Evolutionary conservation across 2,329 filamentous ascomycete genomes (phyloP).

Genomic region (Eurotiales sp.): DNA sequence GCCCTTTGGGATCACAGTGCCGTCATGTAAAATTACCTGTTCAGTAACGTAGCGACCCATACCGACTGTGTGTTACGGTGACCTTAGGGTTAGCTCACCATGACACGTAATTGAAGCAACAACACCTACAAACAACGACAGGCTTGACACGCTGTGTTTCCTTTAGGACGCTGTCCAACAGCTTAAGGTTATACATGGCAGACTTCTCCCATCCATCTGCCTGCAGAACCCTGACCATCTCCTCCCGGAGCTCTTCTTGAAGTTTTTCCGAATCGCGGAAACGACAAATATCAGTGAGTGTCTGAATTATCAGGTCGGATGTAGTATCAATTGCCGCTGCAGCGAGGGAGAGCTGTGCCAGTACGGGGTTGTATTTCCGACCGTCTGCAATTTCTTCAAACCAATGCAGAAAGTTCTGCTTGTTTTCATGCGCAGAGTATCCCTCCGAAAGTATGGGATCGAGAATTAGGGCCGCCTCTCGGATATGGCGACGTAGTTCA

Average conservation of each 20-base stretch:
- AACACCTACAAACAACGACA: constrained; percentile 13
- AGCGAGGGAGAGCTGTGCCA: constrained; percentile 15
- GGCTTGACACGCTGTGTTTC: constrained; percentile 20
- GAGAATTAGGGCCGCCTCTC: neutral
- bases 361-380: constrained; percentile 16
- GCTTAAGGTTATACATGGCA: constrained; percentile 7
- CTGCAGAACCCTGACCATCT: neutral
- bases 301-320: neutral
- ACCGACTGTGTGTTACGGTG: constrained; percentile 8
- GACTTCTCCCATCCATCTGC: constrained; percentile 3
- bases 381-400: constrained; percentile 14
- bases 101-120: neutral
- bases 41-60: constrained; percentile 10
- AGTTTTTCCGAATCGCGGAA: neutral
- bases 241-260: neutral
- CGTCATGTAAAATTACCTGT: constrained; percentile 29
- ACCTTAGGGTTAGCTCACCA: neutral
- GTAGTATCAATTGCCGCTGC: constrained; percentile 13
- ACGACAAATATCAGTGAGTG: neutral
- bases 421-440: neutral
- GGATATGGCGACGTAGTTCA: neutral
- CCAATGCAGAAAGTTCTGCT: constrained; percentile 3
- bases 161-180: constrained; percentile 23
- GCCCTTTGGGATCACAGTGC: constrained; percentile 45
- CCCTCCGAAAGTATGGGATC: neutral